Evolutionary conservation across 805 yeast species (phyloP), one percentile per base, ranked within the genome.

Genomic region (Limtongia smithiae): DNA sequence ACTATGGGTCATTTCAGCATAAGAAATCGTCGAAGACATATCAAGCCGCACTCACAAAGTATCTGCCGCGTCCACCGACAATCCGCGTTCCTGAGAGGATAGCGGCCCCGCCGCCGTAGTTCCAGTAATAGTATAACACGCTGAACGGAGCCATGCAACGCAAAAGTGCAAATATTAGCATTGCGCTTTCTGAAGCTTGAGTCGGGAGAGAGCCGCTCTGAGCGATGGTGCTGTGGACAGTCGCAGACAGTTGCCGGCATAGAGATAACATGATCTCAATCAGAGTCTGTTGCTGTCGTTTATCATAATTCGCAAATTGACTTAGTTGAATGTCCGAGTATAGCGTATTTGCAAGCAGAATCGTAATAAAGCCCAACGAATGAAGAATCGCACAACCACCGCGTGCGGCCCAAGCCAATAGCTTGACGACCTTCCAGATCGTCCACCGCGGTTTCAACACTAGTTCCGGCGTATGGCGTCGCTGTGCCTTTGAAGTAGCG

Each of bases 51-150:
- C 54, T 7, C 37, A 50, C 54, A 35, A 22, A 37, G 39, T 41
- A 50, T 14, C 44, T 44, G 6, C 36, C 15, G n/a, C 42, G 14
- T 3, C 55, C 55, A 3, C 21, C 24, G 15, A 51, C 21, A 17
- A 47, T 46, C 4, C 41, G 43, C n/a, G 24, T 37, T 6, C 37
- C 31, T 21, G 49, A 38, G 12, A 24, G 21, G 5, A 43, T 21
- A 11, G 52, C 51, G 1, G 40, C 20, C 15, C 44, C 27, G 11
- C 4, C 15, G n/a, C 41, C 30, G 28, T 51, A 51, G 27, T 51
- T 48, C 55, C 55, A 51, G 32, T 44, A 47, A 15, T 47, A 30
- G 32, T 47, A 51, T 6, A 43, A 31, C 7, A 48, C 18, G 11
- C 46, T 17, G 11, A 44, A 27, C 15, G 40, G 47, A 7, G 42